Percentiles rank a stretch among this genome's conserved stretches.
Evolutionary conservation across 2,329 filamentous ascomycete species (phyloP).

Genomic region (Apiospora sp.): DNA sequence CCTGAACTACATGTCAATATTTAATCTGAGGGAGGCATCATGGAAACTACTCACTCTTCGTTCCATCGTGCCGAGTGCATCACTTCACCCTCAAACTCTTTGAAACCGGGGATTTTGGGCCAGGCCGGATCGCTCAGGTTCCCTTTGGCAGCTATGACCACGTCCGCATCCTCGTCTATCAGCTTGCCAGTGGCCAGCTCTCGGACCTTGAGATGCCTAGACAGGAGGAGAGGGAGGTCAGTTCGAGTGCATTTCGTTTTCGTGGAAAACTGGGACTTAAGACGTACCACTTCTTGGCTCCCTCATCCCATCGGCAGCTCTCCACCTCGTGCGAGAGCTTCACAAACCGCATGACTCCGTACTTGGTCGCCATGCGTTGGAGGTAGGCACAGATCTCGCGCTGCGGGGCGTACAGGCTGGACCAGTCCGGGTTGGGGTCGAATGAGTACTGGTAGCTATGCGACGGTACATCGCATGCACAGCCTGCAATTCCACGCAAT

Average conservation of each 20-base stretch:
- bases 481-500: constrained; percentile 32
- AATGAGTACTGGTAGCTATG: constrained; percentile 66
- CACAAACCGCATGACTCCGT: constrained; percentile 55
- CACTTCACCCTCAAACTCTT: constrained; percentile 50
- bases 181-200: constrained; percentile 45
- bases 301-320: constrained; percentile 50
- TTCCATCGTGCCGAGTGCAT: constrained; percentile 58
- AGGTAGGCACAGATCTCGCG: constrained; percentile 60
- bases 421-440: constrained; percentile 63
- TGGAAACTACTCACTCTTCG: constrained; percentile 38
- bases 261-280: neutral
- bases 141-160: constrained; percentile 52
- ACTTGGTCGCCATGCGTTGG: constrained; percentile 54
- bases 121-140: constrained; percentile 52
- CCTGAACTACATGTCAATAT: constrained; percentile 34
- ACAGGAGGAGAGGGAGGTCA: neutral
- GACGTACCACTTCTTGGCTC: constrained; percentile 48
- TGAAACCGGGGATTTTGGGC: constrained; percentile 52
- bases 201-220: constrained; percentile 45
- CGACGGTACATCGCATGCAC: constrained; percentile 47
- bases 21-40: neutral
- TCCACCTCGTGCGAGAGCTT: constrained; percentile 52
- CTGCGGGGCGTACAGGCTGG: constrained; percentile 56
- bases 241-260: neutral
- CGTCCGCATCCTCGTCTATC: constrained; percentile 49